Evolutionary conservation across 768 basidiomycete species (phyloP).

Genomic region (Xerocomus brunneocitrinus): DNA sequence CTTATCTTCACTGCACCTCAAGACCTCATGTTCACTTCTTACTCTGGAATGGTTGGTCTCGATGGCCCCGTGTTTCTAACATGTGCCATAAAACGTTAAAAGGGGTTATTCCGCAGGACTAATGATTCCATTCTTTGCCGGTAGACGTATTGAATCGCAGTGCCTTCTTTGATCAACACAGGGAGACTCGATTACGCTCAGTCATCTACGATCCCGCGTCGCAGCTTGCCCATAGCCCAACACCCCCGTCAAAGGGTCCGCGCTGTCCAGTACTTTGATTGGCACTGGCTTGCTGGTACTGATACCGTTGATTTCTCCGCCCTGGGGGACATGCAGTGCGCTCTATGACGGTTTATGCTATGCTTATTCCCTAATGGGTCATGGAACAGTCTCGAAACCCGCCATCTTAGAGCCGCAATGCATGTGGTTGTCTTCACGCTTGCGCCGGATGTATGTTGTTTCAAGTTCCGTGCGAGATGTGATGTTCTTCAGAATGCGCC

Average conservation of each 20-base stretch:
- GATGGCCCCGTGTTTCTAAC: constrained; percentile 14
- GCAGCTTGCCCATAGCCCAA: constrained; percentile 23
- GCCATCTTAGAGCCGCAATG: constrained; percentile 6
- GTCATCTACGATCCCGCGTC: constrained; percentile 14
- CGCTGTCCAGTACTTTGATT: constrained; percentile 2
- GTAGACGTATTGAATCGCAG: constrained; percentile 21
- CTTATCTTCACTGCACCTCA: background rate
- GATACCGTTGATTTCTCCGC: constrained; percentile 3
- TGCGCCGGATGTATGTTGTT: background rate
- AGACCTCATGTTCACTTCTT: no score
- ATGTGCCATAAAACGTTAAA: constrained; percentile 7
- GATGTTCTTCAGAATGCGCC: background rate
- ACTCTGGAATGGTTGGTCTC: background rate
- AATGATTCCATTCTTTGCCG: constrained; percentile 20
- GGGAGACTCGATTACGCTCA: constrained; percentile 17
- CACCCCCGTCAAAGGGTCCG: constrained; percentile 11
- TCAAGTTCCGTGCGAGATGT: constrained; percentile 9
- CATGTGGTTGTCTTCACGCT: constrained; percentile 7
- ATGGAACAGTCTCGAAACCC: constrained; percentile 4
- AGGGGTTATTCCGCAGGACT: constrained; percentile 13
- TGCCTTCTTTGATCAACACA: constrained; percentile 22
- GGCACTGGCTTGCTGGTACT: constrained; percentile 2
- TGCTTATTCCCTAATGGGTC: constrained; percentile 5
- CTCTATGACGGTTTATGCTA: constrained; percentile 7
- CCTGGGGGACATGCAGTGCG: constrained; percentile 7